A percentile compares a stretch with the other conserved stretches of the same genome.
These are phyloP conservation scores for Inga leiocalycina DNA, from an alignment of 306 rosid species.

Conservation along the genomic window DNA sequence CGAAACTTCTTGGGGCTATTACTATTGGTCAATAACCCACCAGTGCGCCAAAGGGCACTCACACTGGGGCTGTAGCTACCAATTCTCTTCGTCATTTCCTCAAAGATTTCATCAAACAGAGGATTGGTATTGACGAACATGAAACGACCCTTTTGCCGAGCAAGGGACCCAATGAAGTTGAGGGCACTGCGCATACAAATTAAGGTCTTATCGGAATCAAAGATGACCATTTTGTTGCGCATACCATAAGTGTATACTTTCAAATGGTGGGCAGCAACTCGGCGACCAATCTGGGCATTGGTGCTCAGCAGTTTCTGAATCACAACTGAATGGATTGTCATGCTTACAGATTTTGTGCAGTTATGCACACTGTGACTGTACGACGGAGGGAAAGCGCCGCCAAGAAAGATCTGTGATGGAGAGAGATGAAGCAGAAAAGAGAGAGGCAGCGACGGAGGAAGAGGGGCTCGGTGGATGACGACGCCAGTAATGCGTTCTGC, in stretches of 20 bases:
- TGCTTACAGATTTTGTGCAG: constrained; percentile 14
- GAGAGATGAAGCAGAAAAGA: neutral
- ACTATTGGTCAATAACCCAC: constrained; percentile 80
- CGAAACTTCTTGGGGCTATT: constrained; percentile 83
- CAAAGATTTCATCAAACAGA: constrained; percentile 72
- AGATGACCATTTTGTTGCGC: constrained; percentile 69
- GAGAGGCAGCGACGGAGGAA: neutral
- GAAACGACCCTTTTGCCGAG: constrained; percentile 68
- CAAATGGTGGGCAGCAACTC: constrained; percentile 65
- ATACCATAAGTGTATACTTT: constrained; percentile 71
- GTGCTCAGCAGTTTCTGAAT: constrained; percentile 82
- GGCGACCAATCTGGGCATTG: constrained; percentile 71
- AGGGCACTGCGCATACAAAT: constrained; percentile 79
- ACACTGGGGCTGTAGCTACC: constrained; percentile 56
- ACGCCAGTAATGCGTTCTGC: neutral
- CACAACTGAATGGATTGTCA: constrained; percentile 73
- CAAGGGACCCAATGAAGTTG: constrained; percentile 68
- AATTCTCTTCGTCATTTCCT: constrained; percentile 66
- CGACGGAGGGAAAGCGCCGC: neutral
- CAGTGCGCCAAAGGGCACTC: constrained; percentile 66
- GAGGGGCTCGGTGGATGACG: neutral
- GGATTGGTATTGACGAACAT: constrained; percentile 88
- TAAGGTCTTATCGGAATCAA: constrained; percentile 77
- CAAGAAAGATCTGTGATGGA: neutral
- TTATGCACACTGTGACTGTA: neutral